Percentiles rank a stretch among this genome's conserved stretches.
These are phyloP conservation scores for Trichocladium uniseriatum DNA, from an alignment of 495 filamentous ascomycete genomes.

Conservation along the genomic window DNA sequence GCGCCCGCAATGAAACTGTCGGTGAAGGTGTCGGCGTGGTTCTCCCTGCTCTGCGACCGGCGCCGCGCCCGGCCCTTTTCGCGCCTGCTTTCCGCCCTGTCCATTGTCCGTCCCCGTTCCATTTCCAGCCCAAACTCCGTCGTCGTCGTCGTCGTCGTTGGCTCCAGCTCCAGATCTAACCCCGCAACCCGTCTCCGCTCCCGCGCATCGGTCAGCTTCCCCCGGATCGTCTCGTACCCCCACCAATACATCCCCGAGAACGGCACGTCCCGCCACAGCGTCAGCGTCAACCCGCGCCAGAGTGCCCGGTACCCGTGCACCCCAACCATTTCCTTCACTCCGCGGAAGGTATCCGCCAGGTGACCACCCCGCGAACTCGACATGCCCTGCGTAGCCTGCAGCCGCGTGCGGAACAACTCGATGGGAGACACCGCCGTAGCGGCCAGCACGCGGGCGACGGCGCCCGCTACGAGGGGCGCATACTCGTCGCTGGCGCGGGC, in stretches of 20 bases:
- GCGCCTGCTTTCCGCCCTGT: too few relatives aligned
- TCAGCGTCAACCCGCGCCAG: constrained; percentile 88
- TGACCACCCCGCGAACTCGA: constrained; percentile 28
- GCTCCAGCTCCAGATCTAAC: too few relatives aligned
- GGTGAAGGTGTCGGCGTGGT: constrained; percentile 62
- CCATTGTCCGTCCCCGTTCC: too few relatives aligned
- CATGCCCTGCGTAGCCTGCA: constrained; percentile 69
- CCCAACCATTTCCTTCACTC: constrained; percentile 69
- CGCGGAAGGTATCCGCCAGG: constrained; percentile 65
- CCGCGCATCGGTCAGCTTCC: constrained; percentile 52
- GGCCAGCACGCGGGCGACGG: constrained; percentile 65
- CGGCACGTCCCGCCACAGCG: constrained; percentile 92
- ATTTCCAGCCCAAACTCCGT: too few relatives aligned
- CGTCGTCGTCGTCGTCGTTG: too few relatives aligned
- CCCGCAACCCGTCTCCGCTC: constrained; percentile 31
- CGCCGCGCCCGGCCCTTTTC: constrained; percentile 24
- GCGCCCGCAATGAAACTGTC: constrained; percentile 87
- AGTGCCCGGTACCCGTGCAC: constrained; percentile 67
- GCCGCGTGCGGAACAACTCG: constrained; percentile 88
- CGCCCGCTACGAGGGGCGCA: constrained; percentile 71
- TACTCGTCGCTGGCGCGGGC: constrained; percentile 51
- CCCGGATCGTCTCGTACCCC: constrained; percentile 81
- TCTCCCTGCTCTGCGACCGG: constrained; percentile 41
- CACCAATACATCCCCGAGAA: constrained; percentile 98
- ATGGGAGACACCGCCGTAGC: constrained; percentile 80